Conservation (phyloP, 2,329 filamentous ascomycete genomes). For the Diaporthe vexans region DNA sequence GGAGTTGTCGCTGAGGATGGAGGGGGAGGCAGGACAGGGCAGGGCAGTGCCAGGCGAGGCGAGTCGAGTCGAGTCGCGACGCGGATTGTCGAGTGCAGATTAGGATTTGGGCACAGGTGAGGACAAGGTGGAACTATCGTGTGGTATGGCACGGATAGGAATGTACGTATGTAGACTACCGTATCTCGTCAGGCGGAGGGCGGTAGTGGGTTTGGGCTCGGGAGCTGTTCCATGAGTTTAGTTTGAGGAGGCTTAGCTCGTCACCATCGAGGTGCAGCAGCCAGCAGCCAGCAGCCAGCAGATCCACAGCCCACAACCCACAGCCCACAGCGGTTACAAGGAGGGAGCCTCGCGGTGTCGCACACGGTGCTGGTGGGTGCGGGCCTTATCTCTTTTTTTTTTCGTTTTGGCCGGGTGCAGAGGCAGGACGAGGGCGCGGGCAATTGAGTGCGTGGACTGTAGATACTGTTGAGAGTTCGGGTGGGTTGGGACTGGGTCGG, state of each 20-base stretch:
- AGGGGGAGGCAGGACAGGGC: neutral
- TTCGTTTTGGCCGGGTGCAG: neutral
- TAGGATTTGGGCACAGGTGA: slow-evolving; percentile 3
- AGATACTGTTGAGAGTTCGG: neutral
- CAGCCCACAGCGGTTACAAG: slow-evolving; percentile 38
- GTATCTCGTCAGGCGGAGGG: slow-evolving; percentile 25
- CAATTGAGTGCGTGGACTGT: neutral
- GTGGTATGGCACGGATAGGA: slow-evolving; percentile 20
- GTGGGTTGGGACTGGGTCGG: neutral
- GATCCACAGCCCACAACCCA: slow-evolving; percentile 29
- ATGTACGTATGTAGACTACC: slow-evolving; percentile 3
- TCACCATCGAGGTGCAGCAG: slow-evolving; percentile 31
- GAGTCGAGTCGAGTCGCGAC: neutral
- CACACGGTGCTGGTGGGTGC: slow-evolving; percentile 34
- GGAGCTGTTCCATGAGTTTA: slow-evolving; percentile 37
- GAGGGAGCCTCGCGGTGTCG: slow-evolving; percentile 35
- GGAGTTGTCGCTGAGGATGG: slow-evolving; percentile 10
- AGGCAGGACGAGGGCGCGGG: neutral
- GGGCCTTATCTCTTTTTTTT: slow-evolving; percentile 5
- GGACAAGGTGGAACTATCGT: slow-evolving; percentile 14
- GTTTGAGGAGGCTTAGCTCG: slow-evolving; percentile 39
- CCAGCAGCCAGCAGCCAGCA: slow-evolving; percentile 22
- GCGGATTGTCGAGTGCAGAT: slow-evolving; percentile 28
- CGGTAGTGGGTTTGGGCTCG: slow-evolving; percentile 36
- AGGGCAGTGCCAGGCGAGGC: neutral